These are phyloP conservation scores for Alternaria conjuncta DNA, from an alignment of 2,329 filamentous ascomycete species.

Conservation along the genomic window DNA sequence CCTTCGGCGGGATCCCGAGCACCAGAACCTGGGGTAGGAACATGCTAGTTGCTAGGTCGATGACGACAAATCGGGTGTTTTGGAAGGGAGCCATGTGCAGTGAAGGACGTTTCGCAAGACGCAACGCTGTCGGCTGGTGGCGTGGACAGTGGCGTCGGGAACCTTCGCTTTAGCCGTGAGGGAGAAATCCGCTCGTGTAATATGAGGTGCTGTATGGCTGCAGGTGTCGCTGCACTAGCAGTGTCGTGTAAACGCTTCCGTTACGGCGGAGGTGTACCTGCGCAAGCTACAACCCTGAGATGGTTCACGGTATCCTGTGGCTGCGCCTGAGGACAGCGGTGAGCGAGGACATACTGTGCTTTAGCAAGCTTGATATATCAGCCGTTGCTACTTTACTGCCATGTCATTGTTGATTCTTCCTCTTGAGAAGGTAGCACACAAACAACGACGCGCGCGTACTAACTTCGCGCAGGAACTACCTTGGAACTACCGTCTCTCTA, in stretches of 20 bases:
- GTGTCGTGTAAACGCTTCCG: background rate
- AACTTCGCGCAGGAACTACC: background rate
- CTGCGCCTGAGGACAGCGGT: background rate
- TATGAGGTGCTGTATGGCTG: background rate
- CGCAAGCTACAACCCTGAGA: background rate
- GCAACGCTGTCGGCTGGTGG: conserved; percentile 3
- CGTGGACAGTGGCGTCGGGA: background rate
- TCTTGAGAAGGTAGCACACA: background rate
- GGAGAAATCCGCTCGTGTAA: background rate
- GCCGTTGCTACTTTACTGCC: background rate
- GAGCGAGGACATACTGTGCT: background rate
- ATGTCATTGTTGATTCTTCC: background rate
- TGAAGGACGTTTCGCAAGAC: background rate
- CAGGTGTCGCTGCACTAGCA: background rate
- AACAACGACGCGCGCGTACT: background rate
- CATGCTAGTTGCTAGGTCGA: background rate
- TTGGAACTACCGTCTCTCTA: background rate
- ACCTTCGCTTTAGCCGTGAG: background rate
- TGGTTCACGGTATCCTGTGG: background rate
- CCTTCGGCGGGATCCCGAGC: conserved; percentile 7
- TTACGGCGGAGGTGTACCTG: conserved; percentile 1
- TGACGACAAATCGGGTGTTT: background rate
- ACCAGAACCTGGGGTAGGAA: conserved; percentile 10
- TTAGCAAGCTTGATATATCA: background rate
- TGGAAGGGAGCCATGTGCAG: background rate